phyloP scores from a whole-genome alignment of 768 basidiomycete genomes.

The Amanita jacksonii region DNA sequence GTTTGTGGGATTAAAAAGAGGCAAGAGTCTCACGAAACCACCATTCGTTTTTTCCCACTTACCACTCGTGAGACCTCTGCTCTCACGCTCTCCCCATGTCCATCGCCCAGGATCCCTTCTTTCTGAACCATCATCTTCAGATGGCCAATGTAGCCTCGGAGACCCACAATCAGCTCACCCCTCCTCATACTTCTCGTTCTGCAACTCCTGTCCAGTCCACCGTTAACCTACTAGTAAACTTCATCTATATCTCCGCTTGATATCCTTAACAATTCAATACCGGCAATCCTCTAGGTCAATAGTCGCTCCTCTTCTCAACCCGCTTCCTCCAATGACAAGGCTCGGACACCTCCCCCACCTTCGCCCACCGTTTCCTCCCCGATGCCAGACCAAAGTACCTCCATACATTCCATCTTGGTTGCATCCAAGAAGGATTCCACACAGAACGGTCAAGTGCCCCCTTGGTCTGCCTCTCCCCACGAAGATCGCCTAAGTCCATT shows the following conservation, averaged over 20 bases:
- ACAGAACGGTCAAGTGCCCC: constrained; percentile 31
- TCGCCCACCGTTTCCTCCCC: constrained; percentile 17
- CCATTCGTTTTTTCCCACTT: constrained; percentile 24
- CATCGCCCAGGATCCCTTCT: constrained; percentile 36
- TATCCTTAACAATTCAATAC: constrained; percentile 10
- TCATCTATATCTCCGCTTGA: constrained; percentile 11
- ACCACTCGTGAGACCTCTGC: constrained; percentile 31
- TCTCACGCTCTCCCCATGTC: constrained; percentile 37
- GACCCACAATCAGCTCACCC: constrained; percentile 8
- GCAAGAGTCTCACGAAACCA: constrained; percentile 12
- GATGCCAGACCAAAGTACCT: constrained; percentile 33
- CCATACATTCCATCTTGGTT: constrained; percentile 42
- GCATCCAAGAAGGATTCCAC: constrained; percentile 36
- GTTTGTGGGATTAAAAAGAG: constrained; percentile 17
- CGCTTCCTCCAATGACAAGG: constrained; percentile 7
- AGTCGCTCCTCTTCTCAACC: constrained; percentile 10
- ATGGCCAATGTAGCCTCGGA: constrained; percentile 24
- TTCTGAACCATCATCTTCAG: constrained; percentile 35
- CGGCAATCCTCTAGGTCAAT: constrained; percentile 8
- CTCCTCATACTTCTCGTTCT: constrained; percentile 15
- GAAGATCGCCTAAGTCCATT: constrained; percentile 22
- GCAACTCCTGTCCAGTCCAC: constrained; percentile 14
- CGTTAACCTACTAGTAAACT: constrained; percentile 24
- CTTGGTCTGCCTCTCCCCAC: constrained; percentile 24
- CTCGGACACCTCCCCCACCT: constrained; percentile 5